Evolutionary conservation across 306 rosid species (phyloP), one percentile per base, ranked within the genome.

Genomic region (Fagus sylvatica): DNA sequence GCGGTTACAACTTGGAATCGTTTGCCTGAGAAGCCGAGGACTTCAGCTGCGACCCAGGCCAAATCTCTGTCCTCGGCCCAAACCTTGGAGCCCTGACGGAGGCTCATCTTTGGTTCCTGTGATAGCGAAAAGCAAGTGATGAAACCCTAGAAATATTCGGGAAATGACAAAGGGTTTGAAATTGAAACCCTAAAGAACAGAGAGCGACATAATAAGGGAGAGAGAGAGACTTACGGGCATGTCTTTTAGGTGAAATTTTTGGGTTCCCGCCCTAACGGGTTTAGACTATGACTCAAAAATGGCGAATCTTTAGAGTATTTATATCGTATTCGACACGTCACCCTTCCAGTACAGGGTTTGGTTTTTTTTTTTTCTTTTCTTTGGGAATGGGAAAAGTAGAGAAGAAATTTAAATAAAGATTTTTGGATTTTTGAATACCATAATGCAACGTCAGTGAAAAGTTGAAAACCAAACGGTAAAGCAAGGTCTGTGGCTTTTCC

Each of bases 41-140:
- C 97, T 71, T 95, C 98, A 37, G 93, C 99, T 0, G 93, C 76
- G 0, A 84, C 76, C 99, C 99, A 95, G 5, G 98, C 94, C 36
- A 72, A 77, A 77, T 81, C 86, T 59, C 84, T 75, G 84, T 93
- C 96, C 13, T 88, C 91, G 67, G 86, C 83, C 99, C 99, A 95
- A 49, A 95, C 99, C 83, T 89, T 95, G 76, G 97, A 82, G 87
- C 98, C 99, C 75, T 74, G 85, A 53, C 90, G 97, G 12, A 85
- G 75, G 61, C 72, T 87, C 99, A 95, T 95, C 55, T 80, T 83
- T 5, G 80, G 60, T 34, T 78, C 85, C 83, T 71, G 51, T 46
- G 78, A 0, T 30, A 49, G 46, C 13, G 13, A 3, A 41, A 41
- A 41, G 41, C 7, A 16, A 9, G 69, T 15, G 53, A 33, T 17